These are phyloP conservation scores for Bjerkandera adusta DNA, from an alignment of 1,284 basidiomycete genomes.

Conservation along the genomic window DNA sequence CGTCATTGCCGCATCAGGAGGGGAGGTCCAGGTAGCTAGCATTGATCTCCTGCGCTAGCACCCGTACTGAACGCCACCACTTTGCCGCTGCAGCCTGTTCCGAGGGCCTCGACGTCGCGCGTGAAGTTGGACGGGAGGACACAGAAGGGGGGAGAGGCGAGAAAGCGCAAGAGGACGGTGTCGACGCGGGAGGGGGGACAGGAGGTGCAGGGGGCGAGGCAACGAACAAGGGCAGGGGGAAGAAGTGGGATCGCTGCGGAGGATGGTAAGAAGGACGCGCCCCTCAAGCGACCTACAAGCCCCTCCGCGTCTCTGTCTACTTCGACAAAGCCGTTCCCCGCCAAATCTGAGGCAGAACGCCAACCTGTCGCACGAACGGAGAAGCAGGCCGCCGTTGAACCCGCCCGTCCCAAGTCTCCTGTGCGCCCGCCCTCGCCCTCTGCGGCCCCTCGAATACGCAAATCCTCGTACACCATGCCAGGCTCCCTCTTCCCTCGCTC, in stretches of 20 bases:
- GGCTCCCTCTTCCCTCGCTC: slow-evolving; percentile 73
- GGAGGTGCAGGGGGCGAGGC: slow-evolving; percentile 18
- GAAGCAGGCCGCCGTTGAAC: too few relatives aligned
- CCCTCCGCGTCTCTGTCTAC: too few relatives aligned
- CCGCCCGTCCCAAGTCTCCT: too few relatives aligned
- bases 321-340: too few relatives aligned
- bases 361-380: too few relatives aligned
- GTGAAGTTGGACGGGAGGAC: slow-evolving; percentile 23
- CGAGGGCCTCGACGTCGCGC: slow-evolving; percentile 27
- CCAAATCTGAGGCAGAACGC: too few relatives aligned
- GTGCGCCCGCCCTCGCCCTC: slow-evolving; percentile 21
- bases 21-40: slow-evolving; percentile 25
- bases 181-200: slow-evolving; percentile 16
- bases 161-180: slow-evolving; percentile 14
- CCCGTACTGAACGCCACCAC: background rate
- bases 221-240: slow-evolving; percentile 11
- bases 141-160: slow-evolving; percentile 9
- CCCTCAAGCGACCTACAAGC: too few relatives aligned
- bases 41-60: background rate
- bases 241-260: background rate
- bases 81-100: slow-evolving; percentile 12
- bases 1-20: slow-evolving; percentile 60
- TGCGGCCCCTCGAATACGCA: background rate
- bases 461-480: slow-evolving; percentile 64
- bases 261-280: too few relatives aligned